Evolutionary conservation across 805 yeast species (phyloP), one percentile per base, ranked within the genome.

Genomic region (Candida suzukii): DNA sequence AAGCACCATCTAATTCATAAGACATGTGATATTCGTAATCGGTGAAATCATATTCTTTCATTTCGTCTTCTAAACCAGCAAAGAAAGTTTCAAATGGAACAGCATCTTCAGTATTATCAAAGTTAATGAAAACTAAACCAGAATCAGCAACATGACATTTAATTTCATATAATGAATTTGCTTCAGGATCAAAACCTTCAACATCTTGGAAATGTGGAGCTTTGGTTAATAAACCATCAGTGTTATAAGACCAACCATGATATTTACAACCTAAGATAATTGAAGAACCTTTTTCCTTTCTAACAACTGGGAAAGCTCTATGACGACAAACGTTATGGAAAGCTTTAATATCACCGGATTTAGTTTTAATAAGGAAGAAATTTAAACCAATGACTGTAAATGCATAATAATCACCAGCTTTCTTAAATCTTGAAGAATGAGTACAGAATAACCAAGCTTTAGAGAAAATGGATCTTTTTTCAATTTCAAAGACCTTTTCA

Each of bases 271-370:
- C 81, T 27, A 77, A 59, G 32, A 77, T 67, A 16, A 65, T 67
- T 2, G 81, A 69, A n/a, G 79, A 73, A 22, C 83, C 83, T 47
- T 71, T 61, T 28, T 75, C 75, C 52, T 77, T 77, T 56, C 73
- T 67, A 22, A 77, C 73, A 33, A 77, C 78, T 1, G 83, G 83
- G 49, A 70, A 77, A 7, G 82, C 83, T 54, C 83, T 66, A 60
- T 77, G 83, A 50, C 83, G 78, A 52, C 83, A 77, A 29, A 77
- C 74, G 50, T 77, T 77, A 56, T 77, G 83, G 63, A 77, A 77
- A 14, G 80, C 82, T 54, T 73, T 74, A 52, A 76, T 62, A 26
- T 67, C 59, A 21, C 79, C 77, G n/a, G 58, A 49, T 46, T 73
- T 75, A 41, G 73, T 70, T 57, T 71, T 73, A 57, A 77, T 76